These are phyloP conservation scores for Pulveroboletus sp. DNA, from an alignment of 768 basidiomycete species.

Conservation along the genomic window DNA sequence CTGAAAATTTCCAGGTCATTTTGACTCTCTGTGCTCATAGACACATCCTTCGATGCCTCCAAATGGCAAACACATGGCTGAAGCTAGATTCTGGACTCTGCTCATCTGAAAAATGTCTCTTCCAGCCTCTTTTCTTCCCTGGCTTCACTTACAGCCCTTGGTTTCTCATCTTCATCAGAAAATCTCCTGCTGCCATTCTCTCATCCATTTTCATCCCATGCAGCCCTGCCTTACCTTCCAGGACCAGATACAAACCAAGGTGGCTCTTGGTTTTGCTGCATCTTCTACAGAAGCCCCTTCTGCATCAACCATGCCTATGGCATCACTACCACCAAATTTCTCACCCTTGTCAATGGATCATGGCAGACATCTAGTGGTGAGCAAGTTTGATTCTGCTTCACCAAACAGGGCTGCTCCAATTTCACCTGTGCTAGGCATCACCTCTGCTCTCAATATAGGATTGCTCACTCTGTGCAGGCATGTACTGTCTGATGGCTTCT, in stretches of 20 bases:
- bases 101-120: neutral
- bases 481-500: slow-evolving; percentile 14
- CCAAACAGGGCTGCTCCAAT: neutral
- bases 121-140: neutral
- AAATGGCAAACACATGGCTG: neutral
- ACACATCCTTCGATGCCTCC: neutral
- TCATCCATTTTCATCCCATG: too few species aligned
- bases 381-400: neutral
- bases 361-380: neutral
- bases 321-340: too few species aligned
- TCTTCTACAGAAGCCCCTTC: neutral
- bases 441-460: neutral
- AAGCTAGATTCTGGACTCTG: neutral
- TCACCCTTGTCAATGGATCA: too few species aligned
- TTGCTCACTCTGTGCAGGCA: slow-evolving; percentile 12
- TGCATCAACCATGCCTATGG: too few species aligned
- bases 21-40: too few species aligned
- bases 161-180: too few species aligned
- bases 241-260: too few species aligned
- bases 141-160: too few species aligned
- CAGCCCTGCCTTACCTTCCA: too few species aligned
- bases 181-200: too few species aligned
- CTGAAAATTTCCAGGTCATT: too few species aligned
- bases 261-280: neutral
- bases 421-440: neutral